Conservation (phyloP, 1,284 basidiomycete species). For the Heterobasidion annosum region DNA sequence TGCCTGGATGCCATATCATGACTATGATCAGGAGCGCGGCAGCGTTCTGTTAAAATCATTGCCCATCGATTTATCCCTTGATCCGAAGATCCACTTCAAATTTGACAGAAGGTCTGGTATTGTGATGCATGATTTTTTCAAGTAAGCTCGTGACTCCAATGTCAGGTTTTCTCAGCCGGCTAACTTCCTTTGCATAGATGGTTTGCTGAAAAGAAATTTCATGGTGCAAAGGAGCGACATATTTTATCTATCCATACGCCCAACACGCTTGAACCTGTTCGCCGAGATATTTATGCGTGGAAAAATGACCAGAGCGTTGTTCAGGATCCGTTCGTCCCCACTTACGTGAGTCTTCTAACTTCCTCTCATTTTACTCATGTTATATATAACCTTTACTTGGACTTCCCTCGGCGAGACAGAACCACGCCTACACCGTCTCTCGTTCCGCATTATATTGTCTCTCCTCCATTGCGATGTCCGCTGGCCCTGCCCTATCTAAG, state of each 20-base stretch:
- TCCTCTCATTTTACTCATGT: not conserved
- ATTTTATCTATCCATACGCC: not conserved
- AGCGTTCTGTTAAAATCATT: no score
- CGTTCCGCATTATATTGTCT: not conserved
- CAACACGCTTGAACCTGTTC: not conserved
- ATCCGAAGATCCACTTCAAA: not conserved
- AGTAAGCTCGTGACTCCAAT: not conserved
- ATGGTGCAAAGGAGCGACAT: no score
- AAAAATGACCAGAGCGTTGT: constrained; percentile 4
- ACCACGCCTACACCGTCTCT: not conserved
- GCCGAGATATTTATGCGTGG: not conserved
- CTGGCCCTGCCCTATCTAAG: not conserved
- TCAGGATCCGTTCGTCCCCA: constrained; percentile 10
- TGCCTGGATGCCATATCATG: no score
- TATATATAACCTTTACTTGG: not conserved
- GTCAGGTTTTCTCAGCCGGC: not conserved
- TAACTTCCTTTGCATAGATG: no score
- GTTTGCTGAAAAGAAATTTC: no score
- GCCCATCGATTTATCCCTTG: not conserved
- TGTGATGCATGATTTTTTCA: not conserved
- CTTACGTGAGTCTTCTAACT: constrained; percentile 7
- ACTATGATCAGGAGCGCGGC: no score
- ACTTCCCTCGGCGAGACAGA: not conserved
- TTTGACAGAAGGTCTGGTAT: not conserved
- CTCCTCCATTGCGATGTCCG: not conserved